phyloP scores from a whole-genome alignment of 352 stramenopile genomes.

The Globisporangium rhizosaccharum region DNA sequence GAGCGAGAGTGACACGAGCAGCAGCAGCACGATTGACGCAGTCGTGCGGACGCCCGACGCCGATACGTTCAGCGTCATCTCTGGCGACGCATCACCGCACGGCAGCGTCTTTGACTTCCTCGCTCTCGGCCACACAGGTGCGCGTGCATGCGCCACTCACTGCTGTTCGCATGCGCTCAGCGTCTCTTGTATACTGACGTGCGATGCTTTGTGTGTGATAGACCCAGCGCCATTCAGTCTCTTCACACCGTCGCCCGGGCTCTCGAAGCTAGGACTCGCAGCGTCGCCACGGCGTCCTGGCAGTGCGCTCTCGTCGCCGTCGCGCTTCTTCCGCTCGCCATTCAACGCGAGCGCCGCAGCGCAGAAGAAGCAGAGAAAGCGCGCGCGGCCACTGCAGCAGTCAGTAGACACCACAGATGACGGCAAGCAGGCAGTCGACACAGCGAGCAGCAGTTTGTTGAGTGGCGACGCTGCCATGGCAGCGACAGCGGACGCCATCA shows the following conservation, averaged over 20 bases:
- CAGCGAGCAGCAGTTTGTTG: no score
- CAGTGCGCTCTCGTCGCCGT: conserved; percentile 45
- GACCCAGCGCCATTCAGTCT: conserved; percentile 34
- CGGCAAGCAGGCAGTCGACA: no score
- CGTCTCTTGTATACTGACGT: conserved; percentile 3
- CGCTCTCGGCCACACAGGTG: conserved; percentile 21
- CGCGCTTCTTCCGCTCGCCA: conserved; percentile 72
- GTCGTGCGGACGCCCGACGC: conserved; percentile 15
- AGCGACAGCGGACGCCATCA: background rate
- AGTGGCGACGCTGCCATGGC: no score
- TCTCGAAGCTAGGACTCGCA: conserved; percentile 10
- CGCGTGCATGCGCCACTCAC: background rate
- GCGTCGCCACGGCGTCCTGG: conserved; percentile 23
- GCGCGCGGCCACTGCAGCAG: background rate
- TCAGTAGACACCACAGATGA: no score
- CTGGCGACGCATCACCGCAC: conserved; percentile 31
- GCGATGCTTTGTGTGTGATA: background rate
- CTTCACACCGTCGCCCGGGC: conserved; percentile 44
- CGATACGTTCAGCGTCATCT: conserved; percentile 40
- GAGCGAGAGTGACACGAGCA: conserved; percentile 8
- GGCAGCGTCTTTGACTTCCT: conserved; percentile 61
- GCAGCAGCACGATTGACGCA: conserved; percentile 15
- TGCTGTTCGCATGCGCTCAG: background rate
- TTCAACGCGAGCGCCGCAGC: conserved; percentile 18
- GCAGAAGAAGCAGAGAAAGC: conserved; percentile 5